Conservation (phyloP, 306 rosid genomes). For the Prunus kanzakura region DNA sequence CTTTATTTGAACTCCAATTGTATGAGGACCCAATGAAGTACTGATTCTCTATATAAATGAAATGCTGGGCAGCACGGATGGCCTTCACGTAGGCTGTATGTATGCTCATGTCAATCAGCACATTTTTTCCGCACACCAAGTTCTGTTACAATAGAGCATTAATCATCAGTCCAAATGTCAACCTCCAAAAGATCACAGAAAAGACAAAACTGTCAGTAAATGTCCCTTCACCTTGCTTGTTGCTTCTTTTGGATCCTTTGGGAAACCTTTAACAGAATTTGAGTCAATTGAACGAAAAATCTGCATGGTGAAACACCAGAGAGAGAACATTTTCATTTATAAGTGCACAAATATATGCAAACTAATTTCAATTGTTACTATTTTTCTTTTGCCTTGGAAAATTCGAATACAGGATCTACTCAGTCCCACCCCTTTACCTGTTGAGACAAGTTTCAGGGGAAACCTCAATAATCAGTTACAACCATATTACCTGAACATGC, state of each 20-base stretch:
- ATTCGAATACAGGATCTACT: background rate
- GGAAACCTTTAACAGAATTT: conserved; percentile 78
- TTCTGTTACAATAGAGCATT: conserved; percentile 52
- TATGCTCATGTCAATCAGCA: conserved; percentile 98
- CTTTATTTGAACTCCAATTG: conserved; percentile 77
- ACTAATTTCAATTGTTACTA: background rate
- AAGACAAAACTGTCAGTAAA: conserved; percentile 23
- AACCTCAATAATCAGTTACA: conserved; percentile 7
- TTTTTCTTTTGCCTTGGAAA: background rate
- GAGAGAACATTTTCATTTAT: conserved; percentile 12
- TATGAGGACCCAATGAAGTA: conserved; percentile 93
- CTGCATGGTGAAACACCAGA: conserved; percentile 45
- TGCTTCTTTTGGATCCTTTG: conserved; percentile 82
- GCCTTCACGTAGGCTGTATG: conserved; percentile 94
- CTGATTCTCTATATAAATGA: conserved; percentile 89
- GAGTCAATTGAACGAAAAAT: conserved; percentile 96
- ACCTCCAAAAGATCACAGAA: conserved; percentile 15
- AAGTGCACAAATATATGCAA: background rate
- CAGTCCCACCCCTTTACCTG: background rate
- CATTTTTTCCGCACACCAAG: conserved; percentile 88
- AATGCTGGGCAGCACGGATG: conserved; percentile 94
- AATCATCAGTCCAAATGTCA: conserved; percentile 19
- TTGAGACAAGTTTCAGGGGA: conserved; percentile 16
- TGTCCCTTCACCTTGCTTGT: conserved; percentile 51
- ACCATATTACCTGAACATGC: conserved; percentile 82